A percentile compares a stretch with the other conserved stretches of the same genome.
Conservation (phyloP, 2,329 filamentous ascomycete genomes). For the Botrytis medusae region DNA sequence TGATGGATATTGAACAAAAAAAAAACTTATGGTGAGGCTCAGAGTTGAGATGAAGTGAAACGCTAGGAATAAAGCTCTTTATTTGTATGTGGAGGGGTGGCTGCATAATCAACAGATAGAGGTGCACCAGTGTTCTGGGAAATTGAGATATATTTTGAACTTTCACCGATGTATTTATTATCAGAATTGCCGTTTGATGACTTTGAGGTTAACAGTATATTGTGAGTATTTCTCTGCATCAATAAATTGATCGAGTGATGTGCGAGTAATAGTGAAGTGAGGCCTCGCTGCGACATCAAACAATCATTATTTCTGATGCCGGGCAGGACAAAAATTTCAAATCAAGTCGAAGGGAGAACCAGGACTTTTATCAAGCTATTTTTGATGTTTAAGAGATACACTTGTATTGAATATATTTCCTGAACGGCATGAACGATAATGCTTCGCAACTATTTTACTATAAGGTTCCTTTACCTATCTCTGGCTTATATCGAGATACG, state of each 20-base stretch:
- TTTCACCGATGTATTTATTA: fast-evolving
- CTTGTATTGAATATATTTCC: background rate
- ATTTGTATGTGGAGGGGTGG: background rate
- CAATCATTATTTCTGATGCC: background rate
- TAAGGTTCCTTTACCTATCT: background rate
- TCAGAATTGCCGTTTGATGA: background rate
- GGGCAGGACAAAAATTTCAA: background rate
- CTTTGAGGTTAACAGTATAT: background rate
- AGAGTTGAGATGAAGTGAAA: too few relatives aligned
- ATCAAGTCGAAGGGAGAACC: background rate
- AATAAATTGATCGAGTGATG: background rate
- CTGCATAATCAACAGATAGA: background rate
- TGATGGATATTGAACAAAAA: too few relatives aligned
- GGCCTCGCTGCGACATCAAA: background rate
- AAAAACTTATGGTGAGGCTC: too few relatives aligned
- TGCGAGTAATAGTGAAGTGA: background rate
- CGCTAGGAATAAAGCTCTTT: background rate
- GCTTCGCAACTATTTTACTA: background rate
- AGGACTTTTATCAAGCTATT: background rate
- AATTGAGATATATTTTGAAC: background rate
- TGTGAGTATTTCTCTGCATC: background rate
- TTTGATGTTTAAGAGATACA: fast-evolving
- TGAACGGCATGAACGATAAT: background rate
- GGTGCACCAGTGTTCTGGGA: background rate
- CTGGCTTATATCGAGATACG: background rate